Conservation (phyloP, 768 basidiomycete species). For the Mycena venus region DNA sequence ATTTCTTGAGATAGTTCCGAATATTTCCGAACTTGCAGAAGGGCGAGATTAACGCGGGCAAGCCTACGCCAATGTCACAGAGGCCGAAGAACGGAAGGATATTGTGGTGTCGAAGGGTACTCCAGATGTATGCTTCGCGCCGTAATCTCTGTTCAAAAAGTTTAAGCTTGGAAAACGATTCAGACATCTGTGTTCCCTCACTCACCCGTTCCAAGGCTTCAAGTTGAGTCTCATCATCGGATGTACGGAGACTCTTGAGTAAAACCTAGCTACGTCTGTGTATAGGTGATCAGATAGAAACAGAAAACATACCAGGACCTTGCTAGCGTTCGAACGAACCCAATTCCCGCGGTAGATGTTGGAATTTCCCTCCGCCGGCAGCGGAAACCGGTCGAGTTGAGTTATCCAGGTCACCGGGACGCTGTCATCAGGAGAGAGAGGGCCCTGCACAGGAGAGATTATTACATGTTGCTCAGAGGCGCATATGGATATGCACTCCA, state of each 20-base stretch:
- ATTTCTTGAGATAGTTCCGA: slow-evolving; percentile 16
- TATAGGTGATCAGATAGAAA: slow-evolving; percentile 7
- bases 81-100: slow-evolving; percentile 16
- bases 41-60: slow-evolving; percentile 12
- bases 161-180: slow-evolving; percentile 5
- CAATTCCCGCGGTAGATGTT: slow-evolving; percentile 15
- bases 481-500: slow-evolving; percentile 1
- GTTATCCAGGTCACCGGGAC: slow-evolving; percentile 2
- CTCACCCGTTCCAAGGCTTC: slow-evolving; percentile 14
- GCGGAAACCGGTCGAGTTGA: slow-evolving; percentile 12
- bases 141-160: slow-evolving; percentile 15
- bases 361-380: slow-evolving; percentile 10
- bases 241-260: slow-evolving; percentile 8
- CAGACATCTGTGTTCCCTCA: neutral
- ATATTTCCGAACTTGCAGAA: slow-evolving; percentile 16
- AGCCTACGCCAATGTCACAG: slow-evolving; percentile 11
- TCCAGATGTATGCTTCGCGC: slow-evolving; percentile 15
- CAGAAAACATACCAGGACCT: slow-evolving; percentile 7
- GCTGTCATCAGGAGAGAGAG: slow-evolving; percentile 1
- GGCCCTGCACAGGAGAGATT: slow-evolving; percentile 11
- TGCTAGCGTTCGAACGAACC: slow-evolving; percentile 13
- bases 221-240: slow-evolving; percentile 15
- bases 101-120: slow-evolving; percentile 16
- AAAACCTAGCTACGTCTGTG: slow-evolving; percentile 11
- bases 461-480: neutral